These are phyloP conservation scores for Ophiostoma novo-ulmi DNA, from an alignment of 2,329 filamentous ascomycete species.

Conservation along the genomic window DNA sequence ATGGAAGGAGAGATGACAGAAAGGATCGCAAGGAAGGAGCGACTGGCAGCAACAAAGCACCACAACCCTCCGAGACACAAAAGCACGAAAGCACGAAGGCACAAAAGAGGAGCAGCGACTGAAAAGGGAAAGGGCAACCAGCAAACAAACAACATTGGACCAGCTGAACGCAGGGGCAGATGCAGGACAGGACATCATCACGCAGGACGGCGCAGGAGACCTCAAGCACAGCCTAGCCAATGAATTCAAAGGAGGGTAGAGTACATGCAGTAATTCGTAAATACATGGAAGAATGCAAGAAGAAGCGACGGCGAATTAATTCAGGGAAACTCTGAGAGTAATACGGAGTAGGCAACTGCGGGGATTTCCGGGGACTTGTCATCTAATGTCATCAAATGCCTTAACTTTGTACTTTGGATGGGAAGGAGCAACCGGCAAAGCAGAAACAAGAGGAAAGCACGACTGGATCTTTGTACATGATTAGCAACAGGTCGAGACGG, in stretches of 20 bases:
- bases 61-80: not conserved
- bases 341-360: not conserved
- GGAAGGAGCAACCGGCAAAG: slow-evolving; percentile 2
- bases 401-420: not conserved
- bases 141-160: not conserved
- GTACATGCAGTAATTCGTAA: not conserved
- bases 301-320: not conserved
- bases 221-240: slow-evolving; percentile 1
- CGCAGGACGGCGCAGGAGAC: slow-evolving; percentile 7
- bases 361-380: not conserved
- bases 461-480: not conserved
- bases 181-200: slow-evolving; percentile 7
- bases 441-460: not conserved
- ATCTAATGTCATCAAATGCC: not conserved
- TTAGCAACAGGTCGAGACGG: not conserved
- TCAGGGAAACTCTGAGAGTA: not conserved
- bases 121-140: slow-evolving; percentile 19
- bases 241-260: not conserved
- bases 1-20: not conserved
- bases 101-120: not conserved
- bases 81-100: not conserved
- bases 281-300: not conserved
- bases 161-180: slow-evolving; percentile 13
- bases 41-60: not conserved
- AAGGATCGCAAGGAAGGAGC: not conserved